phyloP scores from a whole-genome alignment of 192 early-diverging fungal species.

The Linnemannia hyalina region DNA sequence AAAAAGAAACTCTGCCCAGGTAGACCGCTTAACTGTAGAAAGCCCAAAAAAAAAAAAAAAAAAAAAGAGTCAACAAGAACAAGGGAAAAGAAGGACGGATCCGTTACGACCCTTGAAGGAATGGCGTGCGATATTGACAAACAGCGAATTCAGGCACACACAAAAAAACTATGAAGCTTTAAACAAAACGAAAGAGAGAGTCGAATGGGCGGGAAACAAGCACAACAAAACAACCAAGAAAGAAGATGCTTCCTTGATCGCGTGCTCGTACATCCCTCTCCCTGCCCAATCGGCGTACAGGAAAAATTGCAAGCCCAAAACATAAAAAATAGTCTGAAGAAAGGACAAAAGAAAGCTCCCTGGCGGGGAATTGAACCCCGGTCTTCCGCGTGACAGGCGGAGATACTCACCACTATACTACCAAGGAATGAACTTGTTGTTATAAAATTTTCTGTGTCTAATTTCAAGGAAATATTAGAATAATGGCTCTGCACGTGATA shows the following conservation, averaged over 20 bases:
- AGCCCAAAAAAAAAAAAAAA: neutral
- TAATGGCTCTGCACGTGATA: too few relatives aligned
- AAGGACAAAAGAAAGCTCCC: slow-evolving; percentile 13
- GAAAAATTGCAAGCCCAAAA: neutral
- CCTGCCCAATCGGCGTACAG: neutral
- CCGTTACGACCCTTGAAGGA: neutral
- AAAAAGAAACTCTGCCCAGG: too few relatives aligned
- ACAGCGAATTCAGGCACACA: neutral
- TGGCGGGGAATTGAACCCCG: slow-evolving; percentile 32
- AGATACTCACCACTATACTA: slow-evolving; percentile 32
- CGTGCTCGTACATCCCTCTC: neutral
- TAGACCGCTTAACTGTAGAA: neutral
- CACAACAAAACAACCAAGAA: neutral
- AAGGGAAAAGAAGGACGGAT: neutral
- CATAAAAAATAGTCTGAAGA: too few relatives aligned
- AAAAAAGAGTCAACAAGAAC: neutral
- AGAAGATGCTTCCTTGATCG: neutral
- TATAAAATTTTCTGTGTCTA: too few relatives aligned
- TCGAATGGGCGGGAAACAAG: neutral
- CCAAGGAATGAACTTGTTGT: neutral
- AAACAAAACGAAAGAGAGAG: neutral
- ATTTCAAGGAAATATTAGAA: too few relatives aligned
- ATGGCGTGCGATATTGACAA: neutral
- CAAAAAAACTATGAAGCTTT: neutral
- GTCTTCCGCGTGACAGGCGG: slow-evolving; percentile 33